Conservation (phyloP, 202 grass and related monocot genomes). For the Eragrostis tef region DNA sequence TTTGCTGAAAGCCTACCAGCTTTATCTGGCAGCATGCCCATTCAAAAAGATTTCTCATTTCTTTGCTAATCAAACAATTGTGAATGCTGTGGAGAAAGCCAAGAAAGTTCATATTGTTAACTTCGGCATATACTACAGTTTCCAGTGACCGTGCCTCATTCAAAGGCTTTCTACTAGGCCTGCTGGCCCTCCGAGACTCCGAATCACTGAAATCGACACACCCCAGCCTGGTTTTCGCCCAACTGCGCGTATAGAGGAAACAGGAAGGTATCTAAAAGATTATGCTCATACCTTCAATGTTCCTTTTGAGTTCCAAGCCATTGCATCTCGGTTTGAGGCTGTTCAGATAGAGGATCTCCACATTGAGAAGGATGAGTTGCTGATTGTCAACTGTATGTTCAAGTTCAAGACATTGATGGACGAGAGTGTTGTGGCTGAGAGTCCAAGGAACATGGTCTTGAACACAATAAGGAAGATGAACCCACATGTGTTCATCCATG, state of each 20-base stretch:
- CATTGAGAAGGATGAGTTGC: conserved; percentile 77
- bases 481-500: conserved; percentile 72
- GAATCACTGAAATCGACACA: conserved; percentile 83
- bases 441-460: conserved; percentile 77
- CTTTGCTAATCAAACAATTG: conserved; percentile 85
- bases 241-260: conserved; percentile 71
- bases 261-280: conserved; percentile 68
- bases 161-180: conserved; percentile 59
- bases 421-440: conserved; percentile 76
- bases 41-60: conserved; percentile 94
- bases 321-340: conserved; percentile 69
- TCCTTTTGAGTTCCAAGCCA: conserved; percentile 76
- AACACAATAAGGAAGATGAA: conserved; percentile 92
- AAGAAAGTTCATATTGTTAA: conserved; percentile 85
- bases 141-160: conserved; percentile 94
- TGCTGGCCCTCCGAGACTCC: conserved; percentile 66
- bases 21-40: conserved; percentile 75
- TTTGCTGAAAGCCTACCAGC: conserved; percentile 83
- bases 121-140: conserved; percentile 80
- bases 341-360: conserved; percentile 71
- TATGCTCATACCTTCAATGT: conserved; percentile 73
- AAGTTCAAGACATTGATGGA: conserved; percentile 80
- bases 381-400: conserved; percentile 78
- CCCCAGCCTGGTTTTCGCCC: conserved; percentile 85
- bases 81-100: conserved; percentile 69